Base-by-base conservation (phyloP, 2,329 filamentous ascomycete genomes). In the Colletotrichum kahawae region DNA sequence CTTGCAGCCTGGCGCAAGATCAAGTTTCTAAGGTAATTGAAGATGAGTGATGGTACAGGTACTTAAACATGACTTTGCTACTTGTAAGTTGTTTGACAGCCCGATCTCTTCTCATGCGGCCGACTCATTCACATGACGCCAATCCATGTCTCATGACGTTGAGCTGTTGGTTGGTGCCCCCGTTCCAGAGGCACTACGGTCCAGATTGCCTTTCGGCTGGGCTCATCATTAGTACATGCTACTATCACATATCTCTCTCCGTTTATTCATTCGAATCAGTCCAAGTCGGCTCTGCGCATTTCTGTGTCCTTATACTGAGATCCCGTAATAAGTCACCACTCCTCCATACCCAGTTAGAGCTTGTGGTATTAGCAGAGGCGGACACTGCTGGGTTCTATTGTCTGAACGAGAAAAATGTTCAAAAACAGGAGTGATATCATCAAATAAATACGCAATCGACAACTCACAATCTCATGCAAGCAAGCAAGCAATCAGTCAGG, bases 161-260 rank as follows among this genome's bases (percentile, higher is more conserved):
- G 38, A 12, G 1, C 5, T 9, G 43, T 5, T 21, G 3, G 7
- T 2, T n/a, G 0, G 3, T 48, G n/a, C 18, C 18, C 5, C 18
- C 18, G 9, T 7, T n/a, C 8, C 18, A n/a, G 18, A 48, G 5
- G 18, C 0, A 12, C 3, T 12, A 1, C 18, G 36, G 8, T 16
- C 16, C 16, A 43, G 8, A 21, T 21, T 48, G 18, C 18, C 43
- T 48, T 48, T 48, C 9, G 2, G 0, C 5, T 12, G 5, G 43
- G 2, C 43, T 48, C 43, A 7, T 48, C 10, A 21, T 48, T 1
- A 18, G 10, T 48, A 4, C 1, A 2, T 21, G 43, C 43, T 21
- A 4, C 18, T 48, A 21, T 7, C 9, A 48, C 43, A 21, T 5
- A 48, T 0, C 5, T 48, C 5, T 7, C 18, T 12, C 43, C 0